phyloP scores from a whole-genome alignment of 441 rosid genomes.

The Corymbia calophylla region DNA sequence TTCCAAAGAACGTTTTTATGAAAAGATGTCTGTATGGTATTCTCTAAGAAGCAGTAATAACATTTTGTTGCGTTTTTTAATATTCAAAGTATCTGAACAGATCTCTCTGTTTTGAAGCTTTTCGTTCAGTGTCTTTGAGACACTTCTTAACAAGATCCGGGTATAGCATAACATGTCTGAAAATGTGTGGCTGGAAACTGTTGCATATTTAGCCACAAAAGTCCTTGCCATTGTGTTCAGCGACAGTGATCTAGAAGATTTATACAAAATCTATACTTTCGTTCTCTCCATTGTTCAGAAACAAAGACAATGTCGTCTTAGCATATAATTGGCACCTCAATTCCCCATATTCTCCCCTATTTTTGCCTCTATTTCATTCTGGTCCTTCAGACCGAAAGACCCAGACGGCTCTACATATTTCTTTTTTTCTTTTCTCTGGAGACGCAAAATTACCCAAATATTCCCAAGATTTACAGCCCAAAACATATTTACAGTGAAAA shows the following conservation, averaged over 20 bases:
- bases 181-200: not conserved
- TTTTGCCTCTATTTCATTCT: not conserved
- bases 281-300: not conserved
- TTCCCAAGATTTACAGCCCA: constrained; percentile 30
- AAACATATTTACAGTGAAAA: constrained; percentile 20
- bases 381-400: not conserved
- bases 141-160: not conserved
- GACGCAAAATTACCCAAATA: not conserved
- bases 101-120: not conserved
- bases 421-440: not conserved
- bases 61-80: not conserved
- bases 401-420: not conserved
- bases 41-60: not conserved
- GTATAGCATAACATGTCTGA: not conserved
- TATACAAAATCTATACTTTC: not conserved
- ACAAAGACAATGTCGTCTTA: not conserved
- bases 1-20: not conserved
- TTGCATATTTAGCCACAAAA: not conserved
- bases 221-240: not conserved
- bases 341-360: not conserved
- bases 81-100: not conserved
- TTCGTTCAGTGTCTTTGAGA: not conserved
- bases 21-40: not conserved
- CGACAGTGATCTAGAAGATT: not conserved
- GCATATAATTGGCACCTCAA: not conserved